Base-by-base conservation (phyloP, 1,139 yeast species). In the Suhomyces kunorum region DNA sequence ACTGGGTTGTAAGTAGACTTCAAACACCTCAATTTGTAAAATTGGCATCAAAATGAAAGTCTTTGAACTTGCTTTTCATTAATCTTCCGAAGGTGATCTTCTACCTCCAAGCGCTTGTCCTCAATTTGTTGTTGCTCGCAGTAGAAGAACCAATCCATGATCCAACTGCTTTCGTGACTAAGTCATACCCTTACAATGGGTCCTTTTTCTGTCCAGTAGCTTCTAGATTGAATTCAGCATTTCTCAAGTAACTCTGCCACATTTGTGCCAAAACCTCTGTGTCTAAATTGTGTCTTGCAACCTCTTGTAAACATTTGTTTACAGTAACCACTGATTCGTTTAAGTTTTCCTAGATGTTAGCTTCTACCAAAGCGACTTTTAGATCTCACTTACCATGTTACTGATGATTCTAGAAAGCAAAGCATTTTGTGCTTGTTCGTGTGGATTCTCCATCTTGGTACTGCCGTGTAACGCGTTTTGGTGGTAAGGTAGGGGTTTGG, bases 341-440 rank as follows among this genome's bases (percentile, higher is more conserved):
- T 48, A 87, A 68, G 46, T 81, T 71, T 56, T 83, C 89, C 81
- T 76, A 8, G 1, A 9, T 8, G 35, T 46, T 43, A 45, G 18
- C 11, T 14, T 14, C 11, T 11, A 20, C 27, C 13, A 28, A 24
- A 25, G 20, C 6, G 12, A n/a, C 15, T 7, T n/a, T n/a, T n/a
- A n/a, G n/a, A 12, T 12, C 16, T 14, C 18, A 75, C 86, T 32
- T 71, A 80, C 88, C 62, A 87, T 80, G 51, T 87, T 87, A 57
- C 78, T 80, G 41, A 86, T 81, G 26, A 88, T 86, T 48, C 96
- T 78, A 17, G 88, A 77, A 43, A 87, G 71, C 30, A 88, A 69
- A 13, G 89, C 89, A 47, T 80, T 83, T 55, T 89, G 96, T 7
- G 81, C 87, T 56, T 85, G 87, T 54, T 87, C 95, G 56, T 88